phyloP scores from a whole-genome alignment of 1,284 basidiomycete species.

The Microbotryum intermedium region DNA sequence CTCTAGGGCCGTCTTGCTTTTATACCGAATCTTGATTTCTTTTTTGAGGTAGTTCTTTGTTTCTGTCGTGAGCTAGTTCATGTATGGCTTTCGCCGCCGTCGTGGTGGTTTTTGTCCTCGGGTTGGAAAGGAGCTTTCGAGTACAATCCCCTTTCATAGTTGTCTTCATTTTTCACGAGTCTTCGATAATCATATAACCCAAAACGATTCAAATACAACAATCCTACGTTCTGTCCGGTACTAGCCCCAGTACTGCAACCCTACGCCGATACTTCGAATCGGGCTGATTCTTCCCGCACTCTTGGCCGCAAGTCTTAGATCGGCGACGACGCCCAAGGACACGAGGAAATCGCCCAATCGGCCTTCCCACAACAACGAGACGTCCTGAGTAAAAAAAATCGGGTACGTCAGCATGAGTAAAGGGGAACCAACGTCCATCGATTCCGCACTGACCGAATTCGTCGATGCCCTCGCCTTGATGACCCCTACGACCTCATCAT shows the following conservation, averaged over 20 bases:
- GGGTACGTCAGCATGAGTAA: background rate
- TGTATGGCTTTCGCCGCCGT: too few relatives aligned
- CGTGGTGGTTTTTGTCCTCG: too few relatives aligned
- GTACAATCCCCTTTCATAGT: too few relatives aligned
- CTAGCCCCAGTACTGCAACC: constrained; percentile 65
- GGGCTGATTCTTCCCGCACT: constrained; percentile 45
- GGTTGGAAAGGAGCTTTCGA: too few relatives aligned
- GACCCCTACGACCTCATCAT: constrained; percentile 60
- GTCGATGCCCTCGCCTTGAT: constrained; percentile 83
- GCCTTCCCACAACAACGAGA: constrained; percentile 89
- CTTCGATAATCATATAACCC: background rate
- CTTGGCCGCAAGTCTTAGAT: constrained; percentile 66
- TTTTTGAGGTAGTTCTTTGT: too few relatives aligned
- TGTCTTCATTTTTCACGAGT: too few relatives aligned
- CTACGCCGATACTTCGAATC: constrained; percentile 76
- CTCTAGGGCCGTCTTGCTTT: too few relatives aligned
- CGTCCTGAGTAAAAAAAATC: constrained; percentile 49
- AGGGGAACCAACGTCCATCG: background rate
- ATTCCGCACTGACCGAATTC: constrained; percentile 55
- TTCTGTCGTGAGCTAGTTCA: too few relatives aligned
- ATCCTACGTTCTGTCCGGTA: background rate
- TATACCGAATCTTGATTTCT: too few relatives aligned
- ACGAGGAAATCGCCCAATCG: constrained; percentile 81
- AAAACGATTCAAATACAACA: background rate
- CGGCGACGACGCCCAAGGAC: constrained; percentile 77